These are phyloP conservation scores for Phaeotremella fagi DNA, from an alignment of 768 basidiomycete species.

Conservation along the genomic window DNA sequence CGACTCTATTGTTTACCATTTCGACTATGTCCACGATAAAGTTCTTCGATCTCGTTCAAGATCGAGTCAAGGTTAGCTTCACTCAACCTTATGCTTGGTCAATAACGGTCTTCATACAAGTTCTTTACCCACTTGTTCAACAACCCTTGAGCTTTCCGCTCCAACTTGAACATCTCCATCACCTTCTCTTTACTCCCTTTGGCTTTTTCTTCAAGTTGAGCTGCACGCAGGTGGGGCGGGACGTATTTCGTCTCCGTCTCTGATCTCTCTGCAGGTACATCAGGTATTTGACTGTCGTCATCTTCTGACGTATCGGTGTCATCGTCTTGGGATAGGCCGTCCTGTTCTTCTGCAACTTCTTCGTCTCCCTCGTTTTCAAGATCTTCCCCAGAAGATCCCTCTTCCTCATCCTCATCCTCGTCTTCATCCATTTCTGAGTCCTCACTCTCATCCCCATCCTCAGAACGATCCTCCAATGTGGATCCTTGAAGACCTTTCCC, in stretches of 20 bases:
- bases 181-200: conserved; percentile 41
- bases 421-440: conserved; percentile 15
- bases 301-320: conserved; percentile 3
- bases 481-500: conserved; percentile 19
- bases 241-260: conserved; percentile 66
- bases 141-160: conserved; percentile 74
- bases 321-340: conserved; percentile 5
- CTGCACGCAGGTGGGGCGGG: conserved; percentile 69
- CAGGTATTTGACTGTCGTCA: neutral
- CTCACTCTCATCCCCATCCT: conserved; percentile 14
- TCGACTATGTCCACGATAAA: conserved; percentile 70
- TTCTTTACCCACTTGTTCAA: conserved; percentile 64
- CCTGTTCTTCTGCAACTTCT: conserved; percentile 16
- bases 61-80: conserved; percentile 81
- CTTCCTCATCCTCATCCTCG: conserved; percentile 27
- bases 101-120: conserved; percentile 3
- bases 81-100: conserved; percentile 54
- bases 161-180: conserved; percentile 58
- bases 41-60: conserved; percentile 64
- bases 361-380: conserved; percentile 11
- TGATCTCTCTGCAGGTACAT: conserved; percentile 29
- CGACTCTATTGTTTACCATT: conserved; percentile 56
- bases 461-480: conserved; percentile 9
- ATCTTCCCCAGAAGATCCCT: conserved; percentile 14
- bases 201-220: conserved; percentile 46